Evolutionary conservation across 495 filamentous ascomycete species (phyloP), one percentile per base, ranked within the genome.

Genomic region (Mycothermus thermophilus): DNA sequence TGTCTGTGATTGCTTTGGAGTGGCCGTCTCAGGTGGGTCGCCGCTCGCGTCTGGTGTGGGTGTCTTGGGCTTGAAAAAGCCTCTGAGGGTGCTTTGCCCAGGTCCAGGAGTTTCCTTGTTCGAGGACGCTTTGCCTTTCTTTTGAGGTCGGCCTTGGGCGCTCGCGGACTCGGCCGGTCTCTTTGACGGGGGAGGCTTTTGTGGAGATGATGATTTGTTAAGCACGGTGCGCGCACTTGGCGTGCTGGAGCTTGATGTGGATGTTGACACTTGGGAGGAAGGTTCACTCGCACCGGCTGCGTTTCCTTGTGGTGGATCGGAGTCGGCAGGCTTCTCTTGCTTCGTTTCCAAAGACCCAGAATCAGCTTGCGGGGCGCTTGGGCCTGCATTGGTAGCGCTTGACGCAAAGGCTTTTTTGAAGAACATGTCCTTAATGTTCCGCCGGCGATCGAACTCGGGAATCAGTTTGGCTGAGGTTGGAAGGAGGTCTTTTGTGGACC

Each of bases 341-440:
- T n/a, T n/a, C n/a, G n/a, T n/a, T n/a, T n/a, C n/a, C n/a, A n/a
- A n/a, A n/a, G n/a, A n/a, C n/a, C n/a, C n/a, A n/a, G n/a, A n/a
- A n/a, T n/a, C 9, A 8, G 36, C 32, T 34, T 25, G 19, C 10
- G 23, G 8, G 8, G 8, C 34, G 16, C 17, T 28, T n/a, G n/a
- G n/a, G n/a, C n/a, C n/a, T n/a, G n/a, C n/a, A n/a, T n/a, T n/a
- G n/a, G n/a, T n/a, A n/a, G n/a, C n/a, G n/a, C n/a, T n/a, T n/a
- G n/a, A n/a, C n/a, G n/a, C n/a, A n/a, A n/a, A n/a, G n/a, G 54
- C 34, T 35, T 66, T 70, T 50, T 74, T 84, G 23, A 62, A 68
- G 44, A 96, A 94, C 87, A 96, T 94, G 41, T 93, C 86, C 38
- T 80, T 85, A 48, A 96, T 94, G 47, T 62, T 94, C 41, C 74